Base-by-base conservation (phyloP, 345 rosid genomes). In the Acer campestre region DNA sequence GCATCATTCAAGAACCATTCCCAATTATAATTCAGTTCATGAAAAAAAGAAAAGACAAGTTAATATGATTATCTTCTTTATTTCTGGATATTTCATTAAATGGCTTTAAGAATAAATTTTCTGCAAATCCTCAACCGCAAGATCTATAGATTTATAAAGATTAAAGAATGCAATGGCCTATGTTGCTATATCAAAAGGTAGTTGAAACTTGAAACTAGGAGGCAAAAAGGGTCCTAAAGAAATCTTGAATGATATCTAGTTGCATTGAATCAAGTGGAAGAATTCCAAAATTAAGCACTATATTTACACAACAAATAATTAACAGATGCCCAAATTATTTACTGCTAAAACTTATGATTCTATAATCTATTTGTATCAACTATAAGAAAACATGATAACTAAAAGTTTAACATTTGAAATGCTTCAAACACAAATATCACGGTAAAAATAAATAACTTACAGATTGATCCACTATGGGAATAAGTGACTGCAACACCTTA, bases 401-500 rank as follows among this genome's bases (percentile, higher is more conserved):
- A 48, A 68, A 49, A 49, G 7, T 53, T 53, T 6, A 53, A 53
- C 7, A 53, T 53, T 53, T 56, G 10, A 12, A 48, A 68, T 2
- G 29, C 55, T 35, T 23, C 23, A 64, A 49, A 25, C 20, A 55
- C 16, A 7, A 14, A 59, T 22, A 70, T 31, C 51, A 35, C 56
- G 71, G 42, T 23, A 51, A 23, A 17, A 70, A 29, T 20, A 61
- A 72, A 38, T 22, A 18, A 92, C 98, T 90, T 76, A 94, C 98
- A 62, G 95, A 86, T 22, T 89, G 96, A 76, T 92, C 97, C 3
- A 94, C 93, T 56, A 95, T 89, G 3, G 98, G 94, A 76, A 91
- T 85, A 16, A 93, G 88, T 4, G 96, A 92, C 83, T 92, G 97
- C 84, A 95, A 71, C 84, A 95, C 94, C 84, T 95, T 95, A n/a